Evolutionary conservation across 306 rosid species (phyloP).

Genomic region (Cicer yamashitae): DNA sequence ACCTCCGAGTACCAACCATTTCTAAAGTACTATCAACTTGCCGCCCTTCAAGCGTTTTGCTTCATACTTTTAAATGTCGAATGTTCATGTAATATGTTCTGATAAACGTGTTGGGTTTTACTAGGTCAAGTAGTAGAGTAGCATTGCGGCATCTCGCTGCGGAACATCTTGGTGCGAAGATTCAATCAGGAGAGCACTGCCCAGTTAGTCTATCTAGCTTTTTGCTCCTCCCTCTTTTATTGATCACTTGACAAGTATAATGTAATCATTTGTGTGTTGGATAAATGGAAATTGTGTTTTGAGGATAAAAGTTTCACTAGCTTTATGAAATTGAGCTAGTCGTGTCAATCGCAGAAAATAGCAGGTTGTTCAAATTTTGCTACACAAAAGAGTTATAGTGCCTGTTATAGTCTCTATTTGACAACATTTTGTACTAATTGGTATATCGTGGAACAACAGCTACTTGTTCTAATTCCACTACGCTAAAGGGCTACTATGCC

Average conservation of each 20-base stretch:
- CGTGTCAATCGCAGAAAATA: too few relatives aligned
- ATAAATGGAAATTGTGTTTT: background rate
- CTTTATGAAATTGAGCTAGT: background rate
- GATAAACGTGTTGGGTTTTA: slow-evolving; percentile 45
- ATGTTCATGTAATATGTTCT: slow-evolving; percentile 28
- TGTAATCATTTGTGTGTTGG: background rate
- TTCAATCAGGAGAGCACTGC: slow-evolving; percentile 95
- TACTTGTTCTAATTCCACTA: too few relatives aligned
- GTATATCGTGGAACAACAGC: too few relatives aligned
- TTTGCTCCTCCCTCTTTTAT: background rate
- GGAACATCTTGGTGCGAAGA: slow-evolving; percentile 73
- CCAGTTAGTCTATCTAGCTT: slow-evolving; percentile 69
- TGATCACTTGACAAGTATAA: slow-evolving; percentile 15
- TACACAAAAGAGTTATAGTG: too few relatives aligned
- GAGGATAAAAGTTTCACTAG: background rate
- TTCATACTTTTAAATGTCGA: slow-evolving; percentile 13
- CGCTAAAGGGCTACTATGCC: too few relatives aligned
- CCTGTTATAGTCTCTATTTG: too few relatives aligned
- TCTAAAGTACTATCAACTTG: slow-evolving; percentile 55
- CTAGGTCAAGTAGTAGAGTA: slow-evolving; percentile 63
- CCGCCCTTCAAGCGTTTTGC: slow-evolving; percentile 5
- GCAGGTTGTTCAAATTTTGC: too few relatives aligned
- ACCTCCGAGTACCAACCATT: slow-evolving; percentile 82
- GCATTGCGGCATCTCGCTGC: slow-evolving; percentile 86
- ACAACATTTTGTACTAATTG: too few relatives aligned